These are phyloP conservation scores for Wickerhamiella brachini DNA, from an alignment of 805 yeast genomes.

Conservation along the genomic window DNA sequence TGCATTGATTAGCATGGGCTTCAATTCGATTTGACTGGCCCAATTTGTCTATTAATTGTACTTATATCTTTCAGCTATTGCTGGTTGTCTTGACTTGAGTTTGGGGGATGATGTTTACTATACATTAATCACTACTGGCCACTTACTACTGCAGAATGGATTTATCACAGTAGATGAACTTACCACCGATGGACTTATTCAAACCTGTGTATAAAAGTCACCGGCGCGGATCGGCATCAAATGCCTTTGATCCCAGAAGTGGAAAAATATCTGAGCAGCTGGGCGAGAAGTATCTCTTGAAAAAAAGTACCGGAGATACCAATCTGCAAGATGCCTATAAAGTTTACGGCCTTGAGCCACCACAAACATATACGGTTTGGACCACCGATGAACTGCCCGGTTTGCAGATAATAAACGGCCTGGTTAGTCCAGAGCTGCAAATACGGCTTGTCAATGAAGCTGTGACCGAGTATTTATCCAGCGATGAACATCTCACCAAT, in stretches of 20 bases:
- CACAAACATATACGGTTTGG: conserved; percentile 6
- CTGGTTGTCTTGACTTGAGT: too few species aligned
- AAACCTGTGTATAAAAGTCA: conserved; percentile 19
- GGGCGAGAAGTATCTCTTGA: background rate
- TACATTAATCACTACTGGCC: background rate
- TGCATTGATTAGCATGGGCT: too few species aligned
- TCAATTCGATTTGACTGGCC: too few species aligned
- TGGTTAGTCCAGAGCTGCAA: conserved; percentile 20
- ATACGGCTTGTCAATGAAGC: conserved; percentile 20
- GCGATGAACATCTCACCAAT: conserved; percentile 25
- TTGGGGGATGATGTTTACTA: background rate
- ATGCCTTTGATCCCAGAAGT: conserved; percentile 11
- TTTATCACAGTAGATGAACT: background rate
- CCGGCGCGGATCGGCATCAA: conserved; percentile 6
- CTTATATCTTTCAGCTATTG: too few species aligned
- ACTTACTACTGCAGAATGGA: background rate
- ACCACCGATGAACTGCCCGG: conserved; percentile 25
- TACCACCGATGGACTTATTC: conserved; percentile 14
- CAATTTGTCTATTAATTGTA: too few species aligned
- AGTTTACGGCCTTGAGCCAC: conserved; percentile 4
- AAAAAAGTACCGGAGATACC: background rate
- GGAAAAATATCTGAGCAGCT: background rate
- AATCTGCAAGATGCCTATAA: conserved; percentile 2
- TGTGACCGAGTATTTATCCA: conserved; percentile 22
- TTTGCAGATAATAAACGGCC: conserved; percentile 18